These are phyloP conservation scores for Alternaria burnsii DNA, from an alignment of 2,329 filamentous ascomycete genomes.

Conservation along the genomic window DNA sequence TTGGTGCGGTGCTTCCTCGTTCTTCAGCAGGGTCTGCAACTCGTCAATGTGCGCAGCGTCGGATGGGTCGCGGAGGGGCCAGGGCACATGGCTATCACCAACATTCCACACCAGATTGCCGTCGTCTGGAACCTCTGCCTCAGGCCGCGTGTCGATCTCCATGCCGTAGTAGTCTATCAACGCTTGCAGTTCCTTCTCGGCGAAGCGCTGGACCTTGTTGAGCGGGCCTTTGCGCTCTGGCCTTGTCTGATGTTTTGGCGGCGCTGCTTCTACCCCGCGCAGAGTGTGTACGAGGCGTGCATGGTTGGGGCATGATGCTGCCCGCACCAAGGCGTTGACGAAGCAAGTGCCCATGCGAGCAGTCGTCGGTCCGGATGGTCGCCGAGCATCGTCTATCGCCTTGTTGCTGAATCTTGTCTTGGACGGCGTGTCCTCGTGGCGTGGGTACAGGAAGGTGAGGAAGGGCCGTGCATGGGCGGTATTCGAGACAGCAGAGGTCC, in stretches of 20 bases:
- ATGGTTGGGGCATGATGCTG: constrained; percentile 61
- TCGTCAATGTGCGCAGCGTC: constrained; percentile 48
- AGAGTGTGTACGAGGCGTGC: constrained; percentile 46
- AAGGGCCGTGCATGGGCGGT: constrained; percentile 46
- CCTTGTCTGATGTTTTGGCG: constrained; percentile 19
- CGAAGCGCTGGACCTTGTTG: constrained; percentile 41
- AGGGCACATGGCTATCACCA: constrained; percentile 44
- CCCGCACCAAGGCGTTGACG: constrained; percentile 62
- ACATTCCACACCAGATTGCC: constrained; percentile 43
- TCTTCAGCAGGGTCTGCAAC: constrained; percentile 52
- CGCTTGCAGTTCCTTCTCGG: constrained; percentile 56
- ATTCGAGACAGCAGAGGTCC: constrained; percentile 60
- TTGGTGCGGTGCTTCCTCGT: constrained; percentile 56
- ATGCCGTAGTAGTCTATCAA: constrained; percentile 59
- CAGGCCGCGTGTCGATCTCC: constrained; percentile 27
- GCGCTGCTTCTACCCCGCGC: constrained; percentile 5
- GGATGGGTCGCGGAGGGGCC: constrained; percentile 41
- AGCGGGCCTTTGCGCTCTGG: constrained; percentile 27
- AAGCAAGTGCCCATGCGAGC: constrained; percentile 60
- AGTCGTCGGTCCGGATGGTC: not conserved
- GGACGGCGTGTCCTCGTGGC: not conserved
- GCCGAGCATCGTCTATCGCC: constrained; percentile 23
- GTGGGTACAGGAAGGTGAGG: constrained; percentile 47
- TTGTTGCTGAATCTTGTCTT: constrained; percentile 33
- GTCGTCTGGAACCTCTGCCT: constrained; percentile 45